phyloP scores from a whole-genome alignment of 139 green algal genomes.

The Bryopsis sp. region DNA sequence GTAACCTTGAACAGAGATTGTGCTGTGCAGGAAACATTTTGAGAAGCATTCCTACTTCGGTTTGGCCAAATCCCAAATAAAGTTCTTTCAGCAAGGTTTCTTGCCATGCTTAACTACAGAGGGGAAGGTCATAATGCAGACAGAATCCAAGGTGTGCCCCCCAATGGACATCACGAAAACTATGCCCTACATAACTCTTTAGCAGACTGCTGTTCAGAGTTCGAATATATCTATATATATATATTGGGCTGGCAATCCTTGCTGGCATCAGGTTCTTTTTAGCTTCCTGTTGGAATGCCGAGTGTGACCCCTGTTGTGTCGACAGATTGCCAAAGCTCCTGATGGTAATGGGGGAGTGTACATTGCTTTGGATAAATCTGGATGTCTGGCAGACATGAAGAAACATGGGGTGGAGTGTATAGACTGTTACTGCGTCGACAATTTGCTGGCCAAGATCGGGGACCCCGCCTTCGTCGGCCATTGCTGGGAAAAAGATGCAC shows the following conservation, averaged over 20 bases:
- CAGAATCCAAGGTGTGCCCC: constrained; percentile 5
- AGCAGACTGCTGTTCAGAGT: too few species aligned
- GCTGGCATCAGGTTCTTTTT: not conserved
- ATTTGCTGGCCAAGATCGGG: constrained; percentile 62
- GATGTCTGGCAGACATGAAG: constrained; percentile 44
- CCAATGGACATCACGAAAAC: too few species aligned
- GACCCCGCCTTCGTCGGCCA: constrained; percentile 77
- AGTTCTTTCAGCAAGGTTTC: constrained; percentile 84
- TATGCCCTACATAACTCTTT: too few species aligned
- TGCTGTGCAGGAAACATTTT: constrained; percentile 38
- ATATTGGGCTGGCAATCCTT: not conserved
- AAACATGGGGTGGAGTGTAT: constrained; percentile 60
- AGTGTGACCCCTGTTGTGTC: not conserved
- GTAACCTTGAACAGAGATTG: not conserved
- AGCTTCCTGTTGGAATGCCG: not conserved
- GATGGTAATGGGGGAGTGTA: constrained; percentile 97
- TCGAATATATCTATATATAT: too few species aligned
- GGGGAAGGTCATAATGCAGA: constrained; percentile 76
- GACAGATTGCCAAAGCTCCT: constrained; percentile 60
- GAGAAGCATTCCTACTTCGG: constrained; percentile 61
- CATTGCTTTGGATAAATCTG: constrained; percentile 48
- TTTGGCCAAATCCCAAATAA: constrained; percentile 52
- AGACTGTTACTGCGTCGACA: constrained; percentile 85
- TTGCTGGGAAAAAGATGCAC: constrained; percentile 38
- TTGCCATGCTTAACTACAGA: constrained; percentile 75